A percentile compares a stretch with the other conserved stretches of the same genome.
Evolutionary conservation across 2,329 filamentous ascomycete genomes (phyloP).

Genomic region (Aspergillus sp.): DNA sequence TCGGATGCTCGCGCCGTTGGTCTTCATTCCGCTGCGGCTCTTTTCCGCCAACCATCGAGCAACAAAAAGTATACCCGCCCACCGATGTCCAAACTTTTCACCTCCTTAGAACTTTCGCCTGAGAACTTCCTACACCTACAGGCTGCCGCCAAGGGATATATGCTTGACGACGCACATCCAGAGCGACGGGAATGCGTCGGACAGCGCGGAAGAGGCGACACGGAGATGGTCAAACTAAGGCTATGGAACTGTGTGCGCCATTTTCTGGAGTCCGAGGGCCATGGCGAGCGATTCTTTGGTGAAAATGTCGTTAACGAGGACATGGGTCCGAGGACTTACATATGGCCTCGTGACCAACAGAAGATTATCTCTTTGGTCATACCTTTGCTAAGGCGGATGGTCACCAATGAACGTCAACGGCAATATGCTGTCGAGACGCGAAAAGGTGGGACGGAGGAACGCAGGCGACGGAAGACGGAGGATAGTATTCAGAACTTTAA

Average conservation of each 20-base stretch:
- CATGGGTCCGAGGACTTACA: constrained; percentile 41
- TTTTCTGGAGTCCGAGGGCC: constrained; percentile 52
- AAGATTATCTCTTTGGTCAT: constrained; percentile 59
- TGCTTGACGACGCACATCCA: constrained; percentile 56
- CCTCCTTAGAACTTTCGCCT: constrained; percentile 55
- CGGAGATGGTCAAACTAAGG: constrained; percentile 57
- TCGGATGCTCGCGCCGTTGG: constrained; percentile 50
- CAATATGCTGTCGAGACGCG: constrained; percentile 58
- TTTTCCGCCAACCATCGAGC: constrained; percentile 52
- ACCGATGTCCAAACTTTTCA: constrained; percentile 58
- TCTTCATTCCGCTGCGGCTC: constrained; percentile 54
- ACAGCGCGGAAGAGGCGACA: constrained; percentile 55
- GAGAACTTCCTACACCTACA: constrained; percentile 58
- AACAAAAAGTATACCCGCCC: constrained; percentile 59
- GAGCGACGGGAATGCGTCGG: constrained; percentile 59
- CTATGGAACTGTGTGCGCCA: constrained; percentile 57
- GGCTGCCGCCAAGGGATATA: constrained; percentile 56
- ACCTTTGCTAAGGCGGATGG: constrained; percentile 57
- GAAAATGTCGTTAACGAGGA: constrained; percentile 45
- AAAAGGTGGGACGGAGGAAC: constrained; percentile 44
- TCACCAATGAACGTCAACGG: constrained; percentile 60
- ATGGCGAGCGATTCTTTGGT: constrained; percentile 54
- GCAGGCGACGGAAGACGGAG: constrained; percentile 36
- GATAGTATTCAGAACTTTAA: constrained; percentile 31
- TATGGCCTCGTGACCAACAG: constrained; percentile 57